These are phyloP conservation scores for Candida broadrunensis DNA, from an alignment of 805 yeast species.

Conservation along the genomic window DNA sequence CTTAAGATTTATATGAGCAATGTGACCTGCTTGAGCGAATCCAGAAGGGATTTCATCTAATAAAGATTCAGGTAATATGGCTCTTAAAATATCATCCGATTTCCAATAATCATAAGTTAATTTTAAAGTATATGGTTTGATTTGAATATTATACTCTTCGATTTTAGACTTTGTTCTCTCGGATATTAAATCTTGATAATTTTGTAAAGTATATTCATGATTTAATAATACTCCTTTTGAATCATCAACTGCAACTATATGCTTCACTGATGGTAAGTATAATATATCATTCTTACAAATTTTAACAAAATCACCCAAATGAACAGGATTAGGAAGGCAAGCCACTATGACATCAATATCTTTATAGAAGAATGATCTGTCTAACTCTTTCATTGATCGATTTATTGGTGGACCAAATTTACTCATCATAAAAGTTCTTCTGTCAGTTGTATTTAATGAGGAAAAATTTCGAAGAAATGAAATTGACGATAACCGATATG, in stretches of 20 bases:
- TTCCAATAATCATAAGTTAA: slow-evolving; percentile 82
- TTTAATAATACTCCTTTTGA: slow-evolving; percentile 59
- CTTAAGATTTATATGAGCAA: slow-evolving; percentile 86
- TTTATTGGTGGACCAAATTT: slow-evolving; percentile 64
- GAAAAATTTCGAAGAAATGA: too few species aligned
- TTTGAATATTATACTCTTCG: slow-evolving; percentile 41
- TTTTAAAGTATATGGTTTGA: slow-evolving; percentile 51
- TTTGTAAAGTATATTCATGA: slow-evolving; percentile 35
- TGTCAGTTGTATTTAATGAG: slow-evolving; percentile 18
- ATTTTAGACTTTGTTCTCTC: slow-evolving; percentile 44
- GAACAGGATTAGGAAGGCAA: slow-evolving; percentile 62
- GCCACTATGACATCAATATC: slow-evolving; percentile 66
- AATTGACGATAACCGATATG: too few species aligned
- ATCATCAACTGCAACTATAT: slow-evolving; percentile 47
- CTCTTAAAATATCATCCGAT: slow-evolving; percentile 77
- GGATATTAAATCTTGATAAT: slow-evolving; percentile 36
- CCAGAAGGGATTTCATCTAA: slow-evolving; percentile 82
- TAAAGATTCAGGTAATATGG: slow-evolving; percentile 71
- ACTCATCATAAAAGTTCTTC: slow-evolving; percentile 23
- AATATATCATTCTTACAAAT: slow-evolving; percentile 58
- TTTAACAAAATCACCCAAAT: slow-evolving; percentile 61
- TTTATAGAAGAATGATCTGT: slow-evolving; percentile 59
- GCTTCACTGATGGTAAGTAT: slow-evolving; percentile 66
- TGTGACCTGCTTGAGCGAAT: slow-evolving; percentile 90
- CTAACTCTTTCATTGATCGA: slow-evolving; percentile 61